A percentile compares a stretch with the other conserved stretches of the same genome.
Conservation (phyloP, 768 basidiomycete species). For the Fibroporia radiculosa region DNA sequence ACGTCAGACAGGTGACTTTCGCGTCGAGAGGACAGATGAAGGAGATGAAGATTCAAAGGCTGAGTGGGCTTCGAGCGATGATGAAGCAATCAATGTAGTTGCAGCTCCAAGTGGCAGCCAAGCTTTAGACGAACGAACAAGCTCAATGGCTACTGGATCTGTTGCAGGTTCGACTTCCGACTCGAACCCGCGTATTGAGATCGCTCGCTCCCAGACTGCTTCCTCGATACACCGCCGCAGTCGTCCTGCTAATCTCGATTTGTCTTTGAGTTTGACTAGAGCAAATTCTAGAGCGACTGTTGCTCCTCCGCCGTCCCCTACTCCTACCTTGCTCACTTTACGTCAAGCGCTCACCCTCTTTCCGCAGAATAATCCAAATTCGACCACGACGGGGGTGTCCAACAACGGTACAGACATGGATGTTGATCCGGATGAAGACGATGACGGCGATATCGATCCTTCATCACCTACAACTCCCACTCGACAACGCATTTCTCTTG, state of each 20-base stretch:
- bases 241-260: constrained; percentile 65
- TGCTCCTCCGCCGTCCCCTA: constrained; percentile 44
- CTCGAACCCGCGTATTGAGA: constrained; percentile 17
- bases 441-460: constrained; percentile 22
- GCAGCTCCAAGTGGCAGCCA: constrained; percentile 82
- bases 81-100: constrained; percentile 78
- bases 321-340: constrained; percentile 55
- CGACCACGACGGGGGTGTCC: constrained; percentile 5
- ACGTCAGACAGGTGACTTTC: constrained; percentile 22
- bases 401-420: constrained; percentile 45
- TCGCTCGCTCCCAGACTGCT: constrained; percentile 21
- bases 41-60: constrained; percentile 30
- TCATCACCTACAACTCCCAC: constrained; percentile 25
- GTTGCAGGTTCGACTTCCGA: constrained; percentile 15
- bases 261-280: constrained; percentile 22
- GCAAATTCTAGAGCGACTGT: constrained; percentile 27
- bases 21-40: constrained; percentile 21
- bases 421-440: constrained; percentile 38
- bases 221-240: constrained; percentile 27
- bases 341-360: constrained; percentile 53
- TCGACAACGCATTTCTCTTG: constrained; percentile 61
- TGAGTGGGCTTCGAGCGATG: constrained; percentile 76
- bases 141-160: constrained; percentile 36
- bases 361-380: constrained; percentile 22
- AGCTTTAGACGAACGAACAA: constrained; percentile 78